phyloP scores from a whole-genome alignment of 108 stramenopile genomes.

The Aurantiochytrium sp. region DNA sequence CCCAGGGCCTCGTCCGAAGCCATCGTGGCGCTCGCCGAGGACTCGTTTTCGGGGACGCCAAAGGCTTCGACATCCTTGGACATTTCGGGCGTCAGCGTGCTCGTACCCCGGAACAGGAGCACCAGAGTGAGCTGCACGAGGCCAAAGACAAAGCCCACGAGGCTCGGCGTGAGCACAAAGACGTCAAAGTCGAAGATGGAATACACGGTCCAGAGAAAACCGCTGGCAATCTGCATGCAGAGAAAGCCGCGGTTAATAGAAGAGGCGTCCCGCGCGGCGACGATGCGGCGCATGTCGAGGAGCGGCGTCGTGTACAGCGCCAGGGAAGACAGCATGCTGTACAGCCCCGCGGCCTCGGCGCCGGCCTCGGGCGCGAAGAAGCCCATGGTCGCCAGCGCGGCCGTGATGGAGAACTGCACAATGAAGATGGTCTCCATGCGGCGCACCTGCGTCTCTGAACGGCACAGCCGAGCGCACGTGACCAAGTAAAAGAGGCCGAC shows the following conservation, averaged over 20 bases:
- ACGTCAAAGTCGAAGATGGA: neutral
- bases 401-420: neutral
- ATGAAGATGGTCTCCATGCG: neutral
- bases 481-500: neutral
- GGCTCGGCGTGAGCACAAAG: neutral
- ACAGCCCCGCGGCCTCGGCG: neutral
- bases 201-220: neutral
- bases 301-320: neutral
- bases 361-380: neutral
- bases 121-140: neutral
- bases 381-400: neutral
- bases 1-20: no score
- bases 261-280: neutral
- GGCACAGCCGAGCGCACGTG: neutral
- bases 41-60: no score
- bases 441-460: neutral
- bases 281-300: neutral
- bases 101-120: neutral
- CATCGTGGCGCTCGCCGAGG: no score
- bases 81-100: no score
- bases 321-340: neutral
- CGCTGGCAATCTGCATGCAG: neutral
- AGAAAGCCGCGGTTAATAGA: neutral
- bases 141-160: neutral
- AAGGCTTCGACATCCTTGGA: no score